Base-by-base conservation (phyloP, 1,284 basidiomycete species). In the Ganoderma sp. region DNA sequence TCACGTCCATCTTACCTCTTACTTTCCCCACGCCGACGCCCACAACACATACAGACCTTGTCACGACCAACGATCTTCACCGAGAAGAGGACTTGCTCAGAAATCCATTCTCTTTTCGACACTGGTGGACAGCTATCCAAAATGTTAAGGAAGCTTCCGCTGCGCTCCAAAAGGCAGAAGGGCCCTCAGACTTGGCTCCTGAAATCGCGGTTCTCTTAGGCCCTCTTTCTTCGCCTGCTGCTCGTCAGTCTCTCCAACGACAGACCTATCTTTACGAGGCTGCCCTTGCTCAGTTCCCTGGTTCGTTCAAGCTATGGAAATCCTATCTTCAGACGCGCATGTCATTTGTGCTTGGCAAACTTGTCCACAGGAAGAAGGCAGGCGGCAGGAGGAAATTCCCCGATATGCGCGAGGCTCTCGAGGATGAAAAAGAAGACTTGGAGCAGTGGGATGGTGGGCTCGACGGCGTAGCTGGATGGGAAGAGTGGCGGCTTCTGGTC, bases 71-170 rank as follows among this genome's bases (percentile, higher is more conserved):
- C 63, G 96, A 99, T 80, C 79, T 98, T 43, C 86, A 91, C 70
- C 90, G 95, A 56, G 98, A 99, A 82, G 96, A 99, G 80, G 97
- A 99, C 80, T 87, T 99, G n/a, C 84, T 97, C 42, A 89, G 95
- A 71, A 98, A 99, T 80, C 94, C 95, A 3, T 87, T 88, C 68
- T 98, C 97, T 67, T 93, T 97, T 78, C 89, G 94, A 41, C 89
- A 93, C 73, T 99, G 98, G 98, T 91, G 93, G 86, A 84, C 90
- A 0, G 94, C 97, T 75, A 94, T 99, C 75, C 85, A 89, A 69
- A 85, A 89, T 63, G 87, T 95, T 63, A 88, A 90, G 75, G 93
- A 96, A 67, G 83, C 85, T 32, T 89, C 87, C 74, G 77, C 80
- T 73, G 76, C 87, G 64, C 81, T 86, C 73, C 81, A 89, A 75